Evolutionary conservation across 2,329 filamentous ascomycete species (phyloP).

Genomic region (Pseudocercospora macadamiae): DNA sequence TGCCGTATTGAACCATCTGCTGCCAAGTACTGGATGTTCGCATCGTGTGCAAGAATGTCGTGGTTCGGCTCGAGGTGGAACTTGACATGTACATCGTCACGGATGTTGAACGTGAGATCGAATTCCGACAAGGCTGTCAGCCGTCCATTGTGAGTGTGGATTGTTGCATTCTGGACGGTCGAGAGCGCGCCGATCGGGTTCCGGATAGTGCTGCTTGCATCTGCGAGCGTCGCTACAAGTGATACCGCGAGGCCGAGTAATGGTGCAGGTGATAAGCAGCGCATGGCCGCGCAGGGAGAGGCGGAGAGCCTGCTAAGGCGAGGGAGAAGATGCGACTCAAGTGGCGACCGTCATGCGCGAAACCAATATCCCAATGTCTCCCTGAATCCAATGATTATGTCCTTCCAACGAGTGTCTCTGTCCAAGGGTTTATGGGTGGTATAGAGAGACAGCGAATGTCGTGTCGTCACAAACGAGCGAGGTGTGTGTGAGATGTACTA

Average conservation of each 20-base stretch:
- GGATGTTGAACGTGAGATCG: conserved; percentile 77
- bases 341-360: neutral
- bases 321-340: neutral
- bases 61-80: conserved; percentile 86
- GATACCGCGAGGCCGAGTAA: conserved; percentile 22
- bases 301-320: neutral
- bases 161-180: conserved; percentile 71
- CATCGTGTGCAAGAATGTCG: conserved; percentile 79
- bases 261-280: conserved; percentile 9
- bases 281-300: conserved; percentile 23
- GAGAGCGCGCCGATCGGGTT: conserved; percentile 77
- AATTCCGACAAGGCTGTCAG: conserved; percentile 79
- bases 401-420: neutral
- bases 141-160: conserved; percentile 77
- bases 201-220: conserved; percentile 64
- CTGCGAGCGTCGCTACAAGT: conserved; percentile 26
- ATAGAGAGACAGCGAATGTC: neutral
- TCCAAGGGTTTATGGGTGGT: too few relatives aligned
- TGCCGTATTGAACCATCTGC: conserved; percentile 69
- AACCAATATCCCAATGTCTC: neutral
- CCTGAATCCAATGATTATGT: neutral
- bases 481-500: neutral
- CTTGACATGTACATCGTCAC: conserved; percentile 69
- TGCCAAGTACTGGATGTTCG: conserved; percentile 72
- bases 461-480: conserved; percentile 2